Base-by-base conservation (phyloP, 1,284 basidiomycete species). In the Ustilago shanxiensis region DNA sequence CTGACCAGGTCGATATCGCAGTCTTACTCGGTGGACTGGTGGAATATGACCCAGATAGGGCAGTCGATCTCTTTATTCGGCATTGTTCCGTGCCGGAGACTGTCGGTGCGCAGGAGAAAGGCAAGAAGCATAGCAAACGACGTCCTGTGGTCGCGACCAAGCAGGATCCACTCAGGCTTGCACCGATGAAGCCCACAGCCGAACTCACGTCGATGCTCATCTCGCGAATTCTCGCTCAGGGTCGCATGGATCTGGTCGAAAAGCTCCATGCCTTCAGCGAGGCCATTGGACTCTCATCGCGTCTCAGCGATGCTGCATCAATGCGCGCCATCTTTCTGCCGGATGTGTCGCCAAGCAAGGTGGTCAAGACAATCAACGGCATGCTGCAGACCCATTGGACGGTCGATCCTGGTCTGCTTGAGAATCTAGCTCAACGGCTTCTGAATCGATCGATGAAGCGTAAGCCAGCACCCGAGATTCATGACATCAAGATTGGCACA, bases 21-120 rank as follows among this genome's bases (percentile, higher is more conserved):
- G 66, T 77, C n/a, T 22, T 77, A 52, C 60, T 77, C 6, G 62
- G 66, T 31, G 74, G 74, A 5, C 41, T 77, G 7, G 57, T 77
- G 33, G 57, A 65, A 26, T 18, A 69, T 14, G 58, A 77, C 26
- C 55, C 69, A 26, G 74, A 77, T 60, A 60, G 47, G 13, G 69
- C 74, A 7, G 69, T 77, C 9, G 41, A 69, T 4, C 63, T 77
- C 2, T 72, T 63, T 31, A 72, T 69, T 37, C 62, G n/a, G n/a
- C 73, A 76, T 29, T 71, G 68, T 28, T 51, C 68, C 0, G 53
- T 49, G 8, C 55, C 58, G 18, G 31, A 47, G 20, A 31, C 20
- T 8, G 7, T 68, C 4, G 53, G 29, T 20, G 24, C 18, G 33
- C 31, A 41, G 39, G 22, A 29, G 29, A 37, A 35, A 22, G 20